Evolutionary conservation across 805 yeast genomes (phyloP), one percentile per base, ranked within the genome.

Genomic region (Cyberlindnera galapagoensis): DNA sequence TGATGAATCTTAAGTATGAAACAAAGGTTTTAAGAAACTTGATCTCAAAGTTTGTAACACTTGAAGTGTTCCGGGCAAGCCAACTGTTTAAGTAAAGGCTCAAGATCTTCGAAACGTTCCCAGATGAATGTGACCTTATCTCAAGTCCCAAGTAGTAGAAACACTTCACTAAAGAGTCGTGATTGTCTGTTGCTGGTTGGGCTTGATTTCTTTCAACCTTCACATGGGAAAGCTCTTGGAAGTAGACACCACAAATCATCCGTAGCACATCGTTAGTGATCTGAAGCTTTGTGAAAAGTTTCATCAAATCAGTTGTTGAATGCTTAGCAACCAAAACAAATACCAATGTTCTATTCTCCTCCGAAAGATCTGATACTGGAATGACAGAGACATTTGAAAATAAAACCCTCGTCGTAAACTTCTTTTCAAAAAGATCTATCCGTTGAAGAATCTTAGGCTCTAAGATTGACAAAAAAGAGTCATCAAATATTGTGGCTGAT

Each of bases 61-160:
- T 18, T 3, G 16, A 29, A 28, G 33, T 47, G 32, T 40, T 44
- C 18, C 38, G 42, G 4, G 37, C 34, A 6, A 57, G 21, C 62
- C 67, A 62, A 27, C 54, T 52, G 7, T 39, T 43, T 8, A 50
- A 35, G 33, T 59, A 62, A n/a, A 47, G 38, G 9, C 47, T 42
- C 1, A 58, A 31, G 13, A 64, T 54, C 28, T 54, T 52, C 2
- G 38, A 39, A 9, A 64, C 38, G 30, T 62, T 61, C 4, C 32
- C 16, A 9, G 52, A 50, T 4, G 58, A 47, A 26, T 52, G 55
- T 9, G 55, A 40, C 18, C 46, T 54, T 43, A 55, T 49, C 36
- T 63, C 68, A 9, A 52, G 28, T 11, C 57, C 47, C 7, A 64
- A 39, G 18, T 51, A 54, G 39, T 57, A 63, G 11, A 49, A 49